Evolutionary conservation across 768 basidiomycete species (phyloP), one percentile per base, ranked within the genome.

Genomic region (Kwoniella sp.): DNA sequence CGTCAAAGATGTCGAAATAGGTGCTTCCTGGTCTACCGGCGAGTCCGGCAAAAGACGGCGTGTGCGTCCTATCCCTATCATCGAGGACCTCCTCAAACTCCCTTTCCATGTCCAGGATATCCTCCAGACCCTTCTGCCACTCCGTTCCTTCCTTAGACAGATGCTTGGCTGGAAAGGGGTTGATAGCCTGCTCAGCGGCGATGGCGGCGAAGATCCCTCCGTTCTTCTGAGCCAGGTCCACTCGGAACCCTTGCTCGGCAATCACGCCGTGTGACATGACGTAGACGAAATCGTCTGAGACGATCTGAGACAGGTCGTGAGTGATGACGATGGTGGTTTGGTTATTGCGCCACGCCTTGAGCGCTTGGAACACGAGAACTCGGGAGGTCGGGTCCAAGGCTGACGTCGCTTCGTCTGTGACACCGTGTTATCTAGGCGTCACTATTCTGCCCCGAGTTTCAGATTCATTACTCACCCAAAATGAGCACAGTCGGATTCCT

Each of bases 271-370:
- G 79, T 60, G 84, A 82, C 78, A 98, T 83, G 2, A 96, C 87
- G 69, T 98, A 95, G 11, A 95, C 88, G 59, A 95, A 96, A 73
- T 96, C 92, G 12, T 77, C 72, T 0, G 76, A 46, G 19, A 75
- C 74, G 58, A 99, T 86, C 60, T 91, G 88, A 1, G 85, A 84
- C 15, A 98, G 82, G 62, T 98, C 95, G 73, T 98, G 93, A 0
- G 93, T 96, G 70, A 96, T 95, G 57, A 92, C 85, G 68, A 92
- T 84, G 5, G 89, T 95, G 4, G 89, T 96, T 63, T 82, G 83
- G 76, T 86, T 85, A 14, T 70, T 67, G 6, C 88, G 79, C 86
- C 86, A 89, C 3, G 74, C 74, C 64, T 80, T 81, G 73, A 83
- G 71, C 8, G 77, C 77, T 42, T 78, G 78, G 56, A 89, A 88